phyloP scores from a whole-genome alignment of 371 early-diverging fungal species.

The Mortierella sp. region DNA sequence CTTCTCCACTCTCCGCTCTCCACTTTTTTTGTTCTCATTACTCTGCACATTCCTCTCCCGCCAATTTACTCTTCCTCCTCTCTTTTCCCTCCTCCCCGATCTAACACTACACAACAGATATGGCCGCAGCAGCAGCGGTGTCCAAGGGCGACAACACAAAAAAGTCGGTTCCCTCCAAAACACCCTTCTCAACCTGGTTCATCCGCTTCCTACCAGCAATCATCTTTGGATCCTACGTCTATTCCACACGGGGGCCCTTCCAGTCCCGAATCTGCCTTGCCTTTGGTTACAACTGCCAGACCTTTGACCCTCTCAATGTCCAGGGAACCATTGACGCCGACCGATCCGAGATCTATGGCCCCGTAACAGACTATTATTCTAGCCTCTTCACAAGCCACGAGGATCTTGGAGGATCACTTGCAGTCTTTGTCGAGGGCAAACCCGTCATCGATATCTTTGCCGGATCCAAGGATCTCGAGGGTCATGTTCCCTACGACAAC shows the following conservation, averaged over 20 bases:
- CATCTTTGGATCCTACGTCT: constrained; percentile 20
- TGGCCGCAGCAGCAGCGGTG: constrained; percentile 3
- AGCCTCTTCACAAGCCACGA: constrained; percentile 30
- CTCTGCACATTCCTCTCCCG: not conserved
- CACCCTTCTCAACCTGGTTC: constrained; percentile 7
- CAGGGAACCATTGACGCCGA: constrained; percentile 29
- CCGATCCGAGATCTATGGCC: constrained; percentile 21
- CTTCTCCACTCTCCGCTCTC: not conserved
- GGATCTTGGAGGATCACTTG: constrained; percentile 68
- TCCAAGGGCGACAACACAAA: not conserved
- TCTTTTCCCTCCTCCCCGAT: not conserved
- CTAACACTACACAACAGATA: not conserved
- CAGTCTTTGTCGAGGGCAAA: constrained; percentile 69
- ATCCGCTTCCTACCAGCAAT: constrained; percentile 32
- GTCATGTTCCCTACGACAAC: constrained; percentile 62
- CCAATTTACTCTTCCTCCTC: not conserved
- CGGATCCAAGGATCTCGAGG: constrained; percentile 70
- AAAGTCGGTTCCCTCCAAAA: not conserved
- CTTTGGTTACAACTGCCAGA: constrained; percentile 24
- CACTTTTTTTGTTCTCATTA: not conserved
- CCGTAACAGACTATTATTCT: constrained; percentile 22
- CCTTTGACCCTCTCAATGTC: constrained; percentile 15
- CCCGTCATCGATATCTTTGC: constrained; percentile 74
- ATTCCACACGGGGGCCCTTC: constrained; percentile 41
- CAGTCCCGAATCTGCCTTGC: constrained; percentile 27